Evolutionary conservation across 805 yeast genomes (phyloP).

Genomic region (Pichia manshurica): DNA sequence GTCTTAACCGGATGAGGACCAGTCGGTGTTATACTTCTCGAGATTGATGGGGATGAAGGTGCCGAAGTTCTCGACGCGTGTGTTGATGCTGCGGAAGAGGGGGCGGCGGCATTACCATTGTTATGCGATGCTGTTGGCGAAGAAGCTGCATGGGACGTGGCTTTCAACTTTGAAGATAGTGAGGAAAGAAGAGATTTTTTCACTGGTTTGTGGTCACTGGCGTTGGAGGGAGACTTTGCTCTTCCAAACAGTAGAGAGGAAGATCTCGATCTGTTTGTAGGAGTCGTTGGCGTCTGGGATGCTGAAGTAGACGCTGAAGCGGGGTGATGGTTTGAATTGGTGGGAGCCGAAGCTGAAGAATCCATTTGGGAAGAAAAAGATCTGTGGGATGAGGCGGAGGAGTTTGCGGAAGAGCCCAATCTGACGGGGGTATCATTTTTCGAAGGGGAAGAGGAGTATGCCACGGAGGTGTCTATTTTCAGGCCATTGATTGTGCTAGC

Average conservation of each 20-base stretch:
- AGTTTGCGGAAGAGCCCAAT: not conserved
- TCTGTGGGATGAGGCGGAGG: not conserved
- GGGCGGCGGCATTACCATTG: slow-evolving; percentile 4
- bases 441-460: not conserved
- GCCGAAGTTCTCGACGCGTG: slow-evolving; percentile 3
- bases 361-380: not conserved
- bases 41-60: not conserved
- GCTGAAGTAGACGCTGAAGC: too few species aligned
- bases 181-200: slow-evolving; percentile 30
- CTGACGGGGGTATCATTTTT: not conserved
- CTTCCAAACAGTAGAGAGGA: slow-evolving; percentile 11
- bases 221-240: slow-evolving; percentile 12
- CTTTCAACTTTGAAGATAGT: slow-evolving; percentile 31
- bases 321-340: too few species aligned
- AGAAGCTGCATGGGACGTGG: slow-evolving; percentile 2
- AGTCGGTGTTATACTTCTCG: not conserved
- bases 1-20: not conserved
- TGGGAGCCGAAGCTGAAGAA: not conserved
- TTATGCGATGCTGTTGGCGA: slow-evolving; percentile 1
- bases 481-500: not conserved
- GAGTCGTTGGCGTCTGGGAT: not conserved
- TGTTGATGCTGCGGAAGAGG: not conserved
- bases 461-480: slow-evolving; percentile 3
- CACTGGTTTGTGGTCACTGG: slow-evolving; percentile 11
- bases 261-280: not conserved